Evolutionary conservation across 495 filamentous ascomycete species (phyloP).

Genomic region (Cairneyella variabilis): DNA sequence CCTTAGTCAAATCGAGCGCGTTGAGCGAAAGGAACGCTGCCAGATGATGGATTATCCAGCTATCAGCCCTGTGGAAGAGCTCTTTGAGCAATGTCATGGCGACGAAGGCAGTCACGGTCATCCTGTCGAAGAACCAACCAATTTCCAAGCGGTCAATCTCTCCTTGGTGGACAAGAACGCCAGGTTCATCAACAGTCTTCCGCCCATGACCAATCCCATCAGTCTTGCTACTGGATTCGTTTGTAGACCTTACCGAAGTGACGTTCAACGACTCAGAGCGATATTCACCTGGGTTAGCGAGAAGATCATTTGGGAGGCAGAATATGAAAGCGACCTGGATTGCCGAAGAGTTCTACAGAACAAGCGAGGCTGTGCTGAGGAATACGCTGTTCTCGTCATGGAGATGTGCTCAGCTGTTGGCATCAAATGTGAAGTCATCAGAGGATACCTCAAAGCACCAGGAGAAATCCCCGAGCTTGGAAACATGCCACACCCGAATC

Average conservation of each 20-base stretch:
- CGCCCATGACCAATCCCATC: conserved; percentile 79
- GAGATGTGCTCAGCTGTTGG: conserved; percentile 95
- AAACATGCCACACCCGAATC: conserved; percentile 75
- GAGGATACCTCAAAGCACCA: conserved; percentile 85
- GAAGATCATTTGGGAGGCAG: conserved; percentile 95
- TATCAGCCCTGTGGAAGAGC: conserved; percentile 81
- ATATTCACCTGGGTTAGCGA: conserved; percentile 98
- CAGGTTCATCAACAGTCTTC: conserved; percentile 84
- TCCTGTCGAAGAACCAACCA: conserved; percentile 75
- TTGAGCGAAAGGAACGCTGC: conserved; percentile 84
- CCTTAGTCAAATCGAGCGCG: conserved; percentile 79
- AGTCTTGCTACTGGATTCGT: conserved; percentile 88
- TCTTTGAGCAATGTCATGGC: conserved; percentile 81
- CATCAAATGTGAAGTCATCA: conserved; percentile 76
- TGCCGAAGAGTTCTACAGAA: conserved; percentile 76
- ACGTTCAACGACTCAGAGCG: conserved; percentile 85
- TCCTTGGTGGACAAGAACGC: conserved; percentile 91
- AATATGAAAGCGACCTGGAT: conserved; percentile 75
- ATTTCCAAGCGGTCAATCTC: conserved; percentile 77
- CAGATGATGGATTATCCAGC: conserved; percentile 92
- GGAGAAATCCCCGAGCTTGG: conserved; percentile 78
- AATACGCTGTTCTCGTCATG: conserved; percentile 80
- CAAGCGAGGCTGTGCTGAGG: conserved; percentile 81
- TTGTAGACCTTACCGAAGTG: conserved; percentile 90
- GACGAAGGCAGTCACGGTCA: conserved; percentile 85